These are phyloP conservation scores for Suillus subluteus DNA, from an alignment of 768 basidiomycete genomes.

Conservation along the genomic window DNA sequence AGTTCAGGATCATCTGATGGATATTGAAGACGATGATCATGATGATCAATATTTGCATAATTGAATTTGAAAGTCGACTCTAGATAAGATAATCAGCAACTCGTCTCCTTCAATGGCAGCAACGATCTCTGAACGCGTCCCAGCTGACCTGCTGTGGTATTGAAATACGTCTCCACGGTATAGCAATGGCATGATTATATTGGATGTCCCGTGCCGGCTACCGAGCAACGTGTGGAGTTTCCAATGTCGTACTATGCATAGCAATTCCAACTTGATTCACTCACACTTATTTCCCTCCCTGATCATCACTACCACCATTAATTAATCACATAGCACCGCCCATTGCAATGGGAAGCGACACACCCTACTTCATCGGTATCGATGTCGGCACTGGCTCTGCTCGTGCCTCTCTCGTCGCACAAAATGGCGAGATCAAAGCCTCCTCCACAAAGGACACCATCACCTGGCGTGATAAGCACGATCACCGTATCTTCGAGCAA, in stretches of 20 bases:
- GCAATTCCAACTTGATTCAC: conserved; percentile 3
- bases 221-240: neutral
- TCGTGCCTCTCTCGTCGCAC: conserved; percentile 78
- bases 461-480: conserved; percentile 82
- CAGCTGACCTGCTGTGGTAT: no score
- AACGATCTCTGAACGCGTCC: no score
- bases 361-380: conserved; percentile 67
- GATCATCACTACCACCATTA: neutral
- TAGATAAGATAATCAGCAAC: no score
- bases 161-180: no score
- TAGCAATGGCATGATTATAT: neutral
- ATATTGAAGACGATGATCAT: no score
- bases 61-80: no score
- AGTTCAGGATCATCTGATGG: no score
- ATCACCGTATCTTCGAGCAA: conserved; percentile 97
- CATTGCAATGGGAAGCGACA: conserved; percentile 39
- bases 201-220: conserved; percentile 1
- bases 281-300: conserved; percentile 7
- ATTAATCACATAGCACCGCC: neutral
- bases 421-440: conserved; percentile 71
- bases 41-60: no score
- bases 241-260: neutral
- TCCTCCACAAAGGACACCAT: conserved; percentile 81
- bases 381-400: conserved; percentile 96
- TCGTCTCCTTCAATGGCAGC: no score